Evolutionary conservation across 192 early-diverging fungal species (phyloP).

Genomic region (Backusella luteola): DNA sequence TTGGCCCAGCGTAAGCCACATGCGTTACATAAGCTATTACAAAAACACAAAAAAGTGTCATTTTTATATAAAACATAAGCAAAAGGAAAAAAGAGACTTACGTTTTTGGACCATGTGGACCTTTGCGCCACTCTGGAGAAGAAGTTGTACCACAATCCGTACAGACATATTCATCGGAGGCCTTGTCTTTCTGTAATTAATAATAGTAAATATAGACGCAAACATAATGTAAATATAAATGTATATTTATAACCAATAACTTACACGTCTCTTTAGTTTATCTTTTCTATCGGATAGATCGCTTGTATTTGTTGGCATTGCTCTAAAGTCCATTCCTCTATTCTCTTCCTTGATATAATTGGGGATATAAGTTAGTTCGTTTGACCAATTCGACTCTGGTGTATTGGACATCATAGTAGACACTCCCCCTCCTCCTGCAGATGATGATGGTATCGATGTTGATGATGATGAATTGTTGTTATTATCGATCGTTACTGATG

Average conservation of each 20-base stretch:
- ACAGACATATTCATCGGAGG: constrained; percentile 44
- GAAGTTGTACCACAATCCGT: constrained; percentile 48
- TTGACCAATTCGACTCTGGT: background rate
- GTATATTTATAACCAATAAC: background rate
- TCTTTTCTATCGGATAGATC: constrained; percentile 11
- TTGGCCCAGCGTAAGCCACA: constrained; percentile 47
- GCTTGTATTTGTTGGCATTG: background rate
- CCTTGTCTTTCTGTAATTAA: constrained; percentile 42
- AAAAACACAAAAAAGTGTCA: background rate
- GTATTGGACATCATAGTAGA: background rate
- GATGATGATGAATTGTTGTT: background rate
- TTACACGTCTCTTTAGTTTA: constrained; percentile 16
- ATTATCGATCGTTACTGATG: background rate
- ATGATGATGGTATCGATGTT: background rate
- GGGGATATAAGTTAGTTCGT: background rate
- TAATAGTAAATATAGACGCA: background rate
- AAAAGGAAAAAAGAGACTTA: constrained; percentile 23
- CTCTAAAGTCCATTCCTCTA: background rate
- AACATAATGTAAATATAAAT: background rate
- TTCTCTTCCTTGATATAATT: constrained; percentile 3
- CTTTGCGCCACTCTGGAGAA: constrained; percentile 53
- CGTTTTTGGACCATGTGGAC: constrained; percentile 48
- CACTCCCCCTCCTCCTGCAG: background rate
- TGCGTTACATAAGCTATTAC: constrained; percentile 43
- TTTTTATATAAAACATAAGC: constrained; percentile 2